Conservation (phyloP, 768 basidiomycete genomes). For the Tylopilus plumbeoviolaceoides region DNA sequence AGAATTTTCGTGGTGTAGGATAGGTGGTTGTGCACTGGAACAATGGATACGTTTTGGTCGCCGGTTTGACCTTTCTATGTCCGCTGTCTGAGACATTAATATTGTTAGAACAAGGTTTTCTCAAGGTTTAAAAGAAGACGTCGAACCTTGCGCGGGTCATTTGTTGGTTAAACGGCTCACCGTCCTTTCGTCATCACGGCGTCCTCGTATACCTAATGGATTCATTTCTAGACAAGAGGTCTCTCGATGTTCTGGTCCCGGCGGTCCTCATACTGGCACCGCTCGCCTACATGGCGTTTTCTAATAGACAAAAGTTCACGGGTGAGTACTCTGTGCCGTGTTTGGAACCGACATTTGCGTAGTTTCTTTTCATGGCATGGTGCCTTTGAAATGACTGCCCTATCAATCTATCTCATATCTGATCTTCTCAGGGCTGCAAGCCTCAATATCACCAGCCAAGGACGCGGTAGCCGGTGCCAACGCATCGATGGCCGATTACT, state of each 20-base stretch:
- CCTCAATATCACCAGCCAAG: neutral
- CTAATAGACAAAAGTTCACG: neutral
- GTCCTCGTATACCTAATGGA: neutral
- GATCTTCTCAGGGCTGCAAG: conserved; percentile 11
- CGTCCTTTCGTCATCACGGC: neutral
- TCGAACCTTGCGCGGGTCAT: too few species aligned
- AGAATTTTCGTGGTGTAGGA: conserved; percentile 4
- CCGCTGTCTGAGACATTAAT: neutral
- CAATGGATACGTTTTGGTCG: neutral
- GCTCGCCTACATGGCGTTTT: conserved; percentile 15
- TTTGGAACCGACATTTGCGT: neutral
- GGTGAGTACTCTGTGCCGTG: conserved; percentile 13
- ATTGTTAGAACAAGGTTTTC: too few species aligned
- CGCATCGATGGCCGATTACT: conserved; percentile 5
- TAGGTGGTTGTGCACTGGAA: neutral
- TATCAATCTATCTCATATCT: conserved; percentile 9
- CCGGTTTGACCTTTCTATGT: neutral
- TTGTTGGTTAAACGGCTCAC: neutral
- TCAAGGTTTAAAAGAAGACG: too few species aligned
- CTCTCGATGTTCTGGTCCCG: conserved; percentile 4
- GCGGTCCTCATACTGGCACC: conserved; percentile 12
- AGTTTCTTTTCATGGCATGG: neutral
- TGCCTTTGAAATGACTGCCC: neutral
- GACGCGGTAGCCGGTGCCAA: neutral
- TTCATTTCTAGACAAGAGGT: neutral